These are phyloP conservation scores for Pseudonitzschia multiseries DNA, from an alignment of 108 stramenopile species.

Conservation along the genomic window DNA sequence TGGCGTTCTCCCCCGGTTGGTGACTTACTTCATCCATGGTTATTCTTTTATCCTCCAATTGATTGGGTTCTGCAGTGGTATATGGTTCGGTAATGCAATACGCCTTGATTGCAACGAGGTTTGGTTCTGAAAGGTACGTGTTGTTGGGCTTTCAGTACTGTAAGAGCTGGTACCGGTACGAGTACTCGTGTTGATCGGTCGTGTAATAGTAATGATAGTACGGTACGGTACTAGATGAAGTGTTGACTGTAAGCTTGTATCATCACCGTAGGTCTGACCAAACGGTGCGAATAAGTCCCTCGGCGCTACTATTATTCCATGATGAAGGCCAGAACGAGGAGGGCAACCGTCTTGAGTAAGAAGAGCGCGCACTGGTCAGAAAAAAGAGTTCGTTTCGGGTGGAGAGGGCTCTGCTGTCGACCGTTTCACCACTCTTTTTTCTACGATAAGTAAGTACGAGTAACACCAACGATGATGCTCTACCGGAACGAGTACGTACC, in stretches of 20 bases:
- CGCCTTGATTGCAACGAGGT: too few species aligned
- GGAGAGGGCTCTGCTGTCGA: constrained; percentile 7
- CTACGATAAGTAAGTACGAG: neutral
- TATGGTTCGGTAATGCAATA: too few species aligned
- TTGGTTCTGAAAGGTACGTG: too few species aligned
- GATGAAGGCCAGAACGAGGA: neutral
- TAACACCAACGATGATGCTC: too few species aligned
- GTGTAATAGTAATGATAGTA: neutral
- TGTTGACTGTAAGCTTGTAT: neutral
- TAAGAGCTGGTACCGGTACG: too few species aligned
- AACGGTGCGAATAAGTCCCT: neutral
- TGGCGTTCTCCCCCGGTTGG: neutral
- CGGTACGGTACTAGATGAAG: neutral
- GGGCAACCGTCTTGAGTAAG: neutral
- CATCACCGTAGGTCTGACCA: neutral
- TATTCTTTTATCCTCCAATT: neutral
- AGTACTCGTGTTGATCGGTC: neutral
- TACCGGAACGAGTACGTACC: too few species aligned
- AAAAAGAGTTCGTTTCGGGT: neutral
- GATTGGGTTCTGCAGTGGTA: too few species aligned
- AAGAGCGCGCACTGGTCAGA: neutral
- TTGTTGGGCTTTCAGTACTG: too few species aligned
- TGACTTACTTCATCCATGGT: constrained; percentile 40
- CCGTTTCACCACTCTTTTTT: constrained; percentile 4
- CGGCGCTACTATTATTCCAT: neutral